These are phyloP conservation scores for Purpureocillium takamizusanense DNA, from an alignment of 2,329 filamentous ascomycete species.

Conservation along the genomic window DNA sequence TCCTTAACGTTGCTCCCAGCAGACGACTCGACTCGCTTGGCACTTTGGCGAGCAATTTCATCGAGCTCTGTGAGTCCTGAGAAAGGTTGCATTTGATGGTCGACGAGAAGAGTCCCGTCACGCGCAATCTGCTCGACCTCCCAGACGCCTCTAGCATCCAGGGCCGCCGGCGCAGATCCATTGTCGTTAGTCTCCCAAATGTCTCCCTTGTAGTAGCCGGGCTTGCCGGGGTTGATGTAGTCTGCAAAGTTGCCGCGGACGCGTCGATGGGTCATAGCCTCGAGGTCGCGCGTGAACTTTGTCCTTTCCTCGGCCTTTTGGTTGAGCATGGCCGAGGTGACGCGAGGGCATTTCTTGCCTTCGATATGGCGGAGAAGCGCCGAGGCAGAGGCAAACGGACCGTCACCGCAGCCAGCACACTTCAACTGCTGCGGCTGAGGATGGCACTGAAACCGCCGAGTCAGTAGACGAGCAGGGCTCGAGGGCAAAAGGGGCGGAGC, in stretches of 20 bases:
- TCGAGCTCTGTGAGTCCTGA: no score
- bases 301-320: conserved; percentile 25
- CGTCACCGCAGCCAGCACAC: conserved; percentile 36
- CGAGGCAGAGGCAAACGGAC: conserved; percentile 25
- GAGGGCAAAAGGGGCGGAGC: no score
- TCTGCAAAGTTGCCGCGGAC: conserved; percentile 17
- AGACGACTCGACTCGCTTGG: no score
- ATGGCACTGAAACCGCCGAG: background rate
- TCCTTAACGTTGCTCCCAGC: no score
- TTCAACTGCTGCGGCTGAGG: conserved; percentile 27
- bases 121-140: background rate
- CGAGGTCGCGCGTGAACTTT: conserved; percentile 22
- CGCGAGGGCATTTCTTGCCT: conserved; percentile 23
- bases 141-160: conserved; percentile 11
- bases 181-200: background rate
- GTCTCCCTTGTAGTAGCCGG: no score
- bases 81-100: no score
- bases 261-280: conserved; percentile 14
- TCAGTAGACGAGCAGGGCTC: background rate
- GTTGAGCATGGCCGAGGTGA: conserved; percentile 23
- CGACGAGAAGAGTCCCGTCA: no score
- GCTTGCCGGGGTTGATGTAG: conserved; percentile 10
- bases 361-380: conserved; percentile 38
- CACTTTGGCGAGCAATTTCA: no score
- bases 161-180: conserved; percentile 7